Base-by-base conservation (phyloP, 108 stramenopile genomes). In the Pseudonitzschia pungens region DNA sequence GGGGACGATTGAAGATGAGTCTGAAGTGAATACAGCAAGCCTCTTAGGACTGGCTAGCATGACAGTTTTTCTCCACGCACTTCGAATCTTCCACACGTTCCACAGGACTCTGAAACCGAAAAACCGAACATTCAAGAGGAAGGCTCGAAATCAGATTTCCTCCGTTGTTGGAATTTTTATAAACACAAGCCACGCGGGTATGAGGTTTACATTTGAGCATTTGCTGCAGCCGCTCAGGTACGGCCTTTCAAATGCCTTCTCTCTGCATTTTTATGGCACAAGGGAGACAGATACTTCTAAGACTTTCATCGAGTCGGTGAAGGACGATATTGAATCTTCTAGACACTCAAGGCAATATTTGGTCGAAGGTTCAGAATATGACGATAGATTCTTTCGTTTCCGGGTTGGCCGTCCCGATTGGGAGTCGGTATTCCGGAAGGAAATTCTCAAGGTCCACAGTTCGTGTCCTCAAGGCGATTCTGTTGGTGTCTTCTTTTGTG, bases 51-150 rank as follows among this genome's bases (percentile, higher is more conserved):
- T n/a, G n/a, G n/a, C n/a, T n/a, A n/a, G n/a, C n/a, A n/a, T n/a
- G n/a, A n/a, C n/a, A n/a, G n/a, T n/a, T n/a, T n/a, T 71, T 3
- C 33, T 77, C 3, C 76, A 77, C 52, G 56, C 36, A 8, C 16
- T 72, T 22, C 70, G 76, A 8, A 71, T 77, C 10, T 71, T 77
- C 33, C 71, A 77, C 42, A 71, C 65, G 10, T 77, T 71, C 33
- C 55, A 65, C 36, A 31, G 27, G 9, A 29, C 60, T 20, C 53
- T 53, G 32, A 32, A 59, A 32, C 59, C 42, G 11, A 6, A 43
- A 6, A 11, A 43, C 11, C 42, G 11, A n/a, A n/a, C n/a, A n/a
- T n/a, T n/a, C n/a, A n/a, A n/a, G n/a, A n/a, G n/a, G n/a, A n/a
- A n/a, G n/a, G 59, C 28, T 18, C 11, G 18, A 53, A 18, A 53